Percentiles rank a stretch among this genome's conserved stretches.
These are phyloP conservation scores for Penicillium parvum DNA, from an alignment of 495 filamentous ascomycete genomes.

Conservation along the genomic window DNA sequence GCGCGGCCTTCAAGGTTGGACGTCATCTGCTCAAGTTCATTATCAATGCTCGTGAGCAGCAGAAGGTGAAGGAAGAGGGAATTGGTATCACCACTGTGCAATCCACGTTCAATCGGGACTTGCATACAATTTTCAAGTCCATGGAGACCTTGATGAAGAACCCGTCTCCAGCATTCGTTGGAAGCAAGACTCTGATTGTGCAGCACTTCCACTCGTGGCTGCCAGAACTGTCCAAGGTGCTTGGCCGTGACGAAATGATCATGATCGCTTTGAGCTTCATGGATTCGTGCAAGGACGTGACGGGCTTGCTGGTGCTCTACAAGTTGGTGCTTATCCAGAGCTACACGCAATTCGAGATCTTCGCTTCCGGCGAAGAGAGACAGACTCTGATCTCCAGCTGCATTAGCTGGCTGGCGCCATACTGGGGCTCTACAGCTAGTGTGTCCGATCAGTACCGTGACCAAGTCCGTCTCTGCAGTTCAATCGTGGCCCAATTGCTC, in stretches of 20 bases:
- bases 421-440: constrained; percentile 75
- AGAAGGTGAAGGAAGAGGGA: constrained; percentile 80
- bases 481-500: constrained; percentile 80
- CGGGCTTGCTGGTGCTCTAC: constrained; percentile 90
- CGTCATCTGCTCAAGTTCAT: constrained; percentile 93
- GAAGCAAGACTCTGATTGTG: constrained; percentile 90
- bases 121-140: constrained; percentile 82
- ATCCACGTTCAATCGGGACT: constrained; percentile 75
- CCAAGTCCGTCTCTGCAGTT: constrained; percentile 87
- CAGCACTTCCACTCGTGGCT: constrained; percentile 98
- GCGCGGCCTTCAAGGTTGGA: constrained; percentile 93
- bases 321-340: constrained; percentile 91
- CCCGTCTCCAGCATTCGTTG: constrained; percentile 75
- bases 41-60: constrained; percentile 79
- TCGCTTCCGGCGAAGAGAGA: constrained; percentile 69
- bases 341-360: constrained; percentile 73
- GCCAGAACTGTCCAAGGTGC: constrained; percentile 72
- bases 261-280: constrained; percentile 90
- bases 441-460: constrained; percentile 86
- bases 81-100: constrained; percentile 79
- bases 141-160: constrained; percentile 87
- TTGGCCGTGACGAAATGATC: constrained; percentile 79
- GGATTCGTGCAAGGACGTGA: constrained; percentile 81
- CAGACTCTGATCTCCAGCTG: constrained; percentile 73
- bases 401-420: constrained; percentile 83